Evolutionary conservation across 2,329 filamentous ascomycete species (phyloP).

Genomic region (Ceratocystis huliohia): DNA sequence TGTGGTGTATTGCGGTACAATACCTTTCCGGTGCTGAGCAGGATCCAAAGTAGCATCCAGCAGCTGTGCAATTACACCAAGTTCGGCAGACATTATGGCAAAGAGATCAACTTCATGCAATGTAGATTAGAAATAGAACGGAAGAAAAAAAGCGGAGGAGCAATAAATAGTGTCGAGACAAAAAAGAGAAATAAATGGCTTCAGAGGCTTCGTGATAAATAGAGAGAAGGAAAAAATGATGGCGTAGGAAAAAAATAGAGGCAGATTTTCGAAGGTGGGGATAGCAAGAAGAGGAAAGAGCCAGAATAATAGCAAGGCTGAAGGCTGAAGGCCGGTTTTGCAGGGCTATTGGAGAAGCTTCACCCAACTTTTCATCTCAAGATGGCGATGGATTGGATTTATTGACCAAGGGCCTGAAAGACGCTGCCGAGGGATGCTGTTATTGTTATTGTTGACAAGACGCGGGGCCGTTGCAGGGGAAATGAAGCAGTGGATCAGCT

Average conservation of each 20-base stretch:
- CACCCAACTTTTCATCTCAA: constrained; percentile 12
- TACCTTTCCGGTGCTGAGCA: constrained; percentile 77
- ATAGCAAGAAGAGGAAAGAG: constrained; percentile 2
- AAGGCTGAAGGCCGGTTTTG: constrained; percentile 18
- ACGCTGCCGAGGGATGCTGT: constrained; percentile 4
- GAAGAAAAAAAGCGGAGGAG: background rate
- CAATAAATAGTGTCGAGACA: background rate
- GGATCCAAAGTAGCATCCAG: constrained; percentile 86
- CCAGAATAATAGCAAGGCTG: constrained; percentile 4
- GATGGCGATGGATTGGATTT: constrained; percentile 8
- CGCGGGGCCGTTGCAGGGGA: constrained; percentile 17
- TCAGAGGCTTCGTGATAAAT: constrained; percentile 11
- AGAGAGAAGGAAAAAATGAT: constrained; percentile 4
- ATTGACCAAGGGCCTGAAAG: constrained; percentile 1
- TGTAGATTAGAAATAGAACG: constrained; percentile 14
- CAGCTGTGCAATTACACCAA: constrained; percentile 59
- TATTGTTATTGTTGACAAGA: constrained; percentile 13
- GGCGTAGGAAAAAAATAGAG: constrained; percentile 1
- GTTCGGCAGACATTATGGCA: constrained; percentile 42
- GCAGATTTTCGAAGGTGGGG: constrained; percentile 6
- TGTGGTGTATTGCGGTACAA: constrained; percentile 24
- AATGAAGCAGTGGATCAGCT: constrained; percentile 1
- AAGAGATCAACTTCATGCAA: constrained; percentile 9
- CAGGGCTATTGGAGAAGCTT: background rate
- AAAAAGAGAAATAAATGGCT: constrained; percentile 4